Conservation (phyloP, 495 filamentous ascomycete genomes). For the Penicillium soppii region DNA sequence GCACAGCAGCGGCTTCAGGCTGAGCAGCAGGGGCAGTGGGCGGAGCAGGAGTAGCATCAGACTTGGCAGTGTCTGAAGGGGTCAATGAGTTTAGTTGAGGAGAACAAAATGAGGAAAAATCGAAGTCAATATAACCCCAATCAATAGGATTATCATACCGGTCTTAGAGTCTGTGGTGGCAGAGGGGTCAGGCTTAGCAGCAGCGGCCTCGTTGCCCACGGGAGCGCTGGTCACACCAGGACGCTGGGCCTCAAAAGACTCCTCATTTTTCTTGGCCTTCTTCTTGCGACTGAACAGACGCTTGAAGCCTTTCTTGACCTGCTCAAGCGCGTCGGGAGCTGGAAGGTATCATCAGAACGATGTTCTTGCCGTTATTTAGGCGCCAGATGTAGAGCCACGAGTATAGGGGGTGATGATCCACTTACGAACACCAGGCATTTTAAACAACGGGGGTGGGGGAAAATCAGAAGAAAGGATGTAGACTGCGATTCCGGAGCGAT, state of each 20-base stretch:
- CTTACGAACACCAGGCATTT: conserved; percentile 13
- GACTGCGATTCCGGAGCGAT: background rate
- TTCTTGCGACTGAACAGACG: conserved; percentile 7
- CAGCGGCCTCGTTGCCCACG: background rate
- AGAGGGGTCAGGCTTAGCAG: conserved; percentile 1
- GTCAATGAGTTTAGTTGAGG: background rate
- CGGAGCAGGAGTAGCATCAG: background rate
- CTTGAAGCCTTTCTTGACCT: conserved; percentile 10
- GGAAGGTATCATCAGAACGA: background rate
- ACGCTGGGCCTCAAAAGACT: background rate
- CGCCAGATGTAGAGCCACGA: background rate
- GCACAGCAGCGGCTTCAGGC: background rate
- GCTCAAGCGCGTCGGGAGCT: conserved; percentile 4
- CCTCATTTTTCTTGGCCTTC: background rate
- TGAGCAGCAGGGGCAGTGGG: background rate
- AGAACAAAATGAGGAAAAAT: too few species aligned
- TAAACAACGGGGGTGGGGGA: background rate
- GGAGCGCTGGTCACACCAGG: conserved; percentile 1
- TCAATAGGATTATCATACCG: background rate
- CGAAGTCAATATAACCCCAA: background rate
- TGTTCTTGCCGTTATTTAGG: background rate
- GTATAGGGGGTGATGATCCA: background rate
- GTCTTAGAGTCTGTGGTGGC: background rate
- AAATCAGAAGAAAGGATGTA: background rate
- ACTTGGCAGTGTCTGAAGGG: background rate